Percentiles rank a stretch among this genome's conserved stretches.
Evolutionary conservation across 192 early-diverging fungal species (phyloP).

Genomic region (Coemansia sp.): DNA sequence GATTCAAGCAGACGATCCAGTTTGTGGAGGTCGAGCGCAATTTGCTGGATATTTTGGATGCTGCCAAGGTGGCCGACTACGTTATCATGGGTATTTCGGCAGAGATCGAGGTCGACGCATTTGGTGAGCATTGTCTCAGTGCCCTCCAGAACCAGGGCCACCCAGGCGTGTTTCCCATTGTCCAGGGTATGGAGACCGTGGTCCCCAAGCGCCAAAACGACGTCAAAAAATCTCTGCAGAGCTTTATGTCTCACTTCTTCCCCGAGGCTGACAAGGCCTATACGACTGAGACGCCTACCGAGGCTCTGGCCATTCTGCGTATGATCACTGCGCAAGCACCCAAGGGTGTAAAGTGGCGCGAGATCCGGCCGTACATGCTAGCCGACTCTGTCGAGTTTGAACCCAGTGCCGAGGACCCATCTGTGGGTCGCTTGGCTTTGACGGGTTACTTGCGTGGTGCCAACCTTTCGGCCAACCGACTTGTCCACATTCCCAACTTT

Average conservation of each 20-base stretch:
- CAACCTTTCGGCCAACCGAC: constrained; percentile 85
- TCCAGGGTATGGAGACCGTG: constrained; percentile 69
- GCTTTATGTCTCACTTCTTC: constrained; percentile 87
- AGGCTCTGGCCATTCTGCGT: constrained; percentile 69
- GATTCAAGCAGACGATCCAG: constrained; percentile 91
- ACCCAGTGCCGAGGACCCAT: constrained; percentile 52
- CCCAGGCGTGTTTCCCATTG: constrained; percentile 69
- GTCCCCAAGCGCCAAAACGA: constrained; percentile 67
- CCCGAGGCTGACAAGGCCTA: constrained; percentile 78
- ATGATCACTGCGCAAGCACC: constrained; percentile 78
- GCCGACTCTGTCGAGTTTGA: constrained; percentile 77
- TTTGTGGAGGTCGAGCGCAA: constrained; percentile 78
- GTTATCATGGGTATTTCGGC: constrained; percentile 86
- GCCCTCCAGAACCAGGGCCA: constrained; percentile 90
- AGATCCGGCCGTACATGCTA: constrained; percentile 84
- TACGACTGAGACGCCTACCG: constrained; percentile 61
- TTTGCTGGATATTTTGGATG: constrained; percentile 84
- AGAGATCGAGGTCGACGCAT: constrained; percentile 87
- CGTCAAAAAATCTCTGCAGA: constrained; percentile 82
- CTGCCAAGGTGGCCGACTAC: constrained; percentile 90
- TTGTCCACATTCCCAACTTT: constrained; percentile 89
- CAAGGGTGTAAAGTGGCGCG: constrained; percentile 82
- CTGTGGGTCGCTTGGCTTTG: constrained; percentile 68
- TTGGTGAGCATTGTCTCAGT: constrained; percentile 82
- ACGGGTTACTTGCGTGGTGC: constrained; percentile 87